Evolutionary conservation across 345 rosid genomes (phyloP).

Genomic region (Ceriops decandra): DNA sequence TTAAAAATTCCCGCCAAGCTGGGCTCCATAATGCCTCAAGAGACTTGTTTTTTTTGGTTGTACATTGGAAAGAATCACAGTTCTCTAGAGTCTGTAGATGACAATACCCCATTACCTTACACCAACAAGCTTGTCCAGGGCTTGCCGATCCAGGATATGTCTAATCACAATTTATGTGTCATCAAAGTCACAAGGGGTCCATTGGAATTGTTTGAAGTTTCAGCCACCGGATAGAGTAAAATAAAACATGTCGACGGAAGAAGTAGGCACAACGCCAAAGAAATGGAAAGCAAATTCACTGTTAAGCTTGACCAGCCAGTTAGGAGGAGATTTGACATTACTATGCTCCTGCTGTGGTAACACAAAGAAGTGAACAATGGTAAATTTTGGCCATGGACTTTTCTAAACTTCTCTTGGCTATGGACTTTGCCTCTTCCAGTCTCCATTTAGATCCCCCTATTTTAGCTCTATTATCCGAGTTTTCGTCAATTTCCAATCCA

Average conservation of each 20-base stretch:
- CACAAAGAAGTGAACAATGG: not conserved
- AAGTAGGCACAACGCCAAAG: too few relatives aligned
- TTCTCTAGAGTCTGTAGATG: too few relatives aligned
- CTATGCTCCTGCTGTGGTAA: not conserved
- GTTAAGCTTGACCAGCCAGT: not conserved
- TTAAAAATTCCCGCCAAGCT: not conserved
- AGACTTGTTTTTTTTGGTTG: too few relatives aligned
- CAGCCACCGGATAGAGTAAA: not conserved
- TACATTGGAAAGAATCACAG: too few relatives aligned
- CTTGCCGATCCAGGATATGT: not conserved
- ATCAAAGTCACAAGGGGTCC: not conserved
- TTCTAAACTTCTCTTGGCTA: too few relatives aligned
- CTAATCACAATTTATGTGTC: not conserved
- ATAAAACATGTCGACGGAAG: too few relatives aligned
- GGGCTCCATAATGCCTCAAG: constrained; percentile 4
- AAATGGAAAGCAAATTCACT: not conserved
- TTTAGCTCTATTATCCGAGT: too few relatives aligned
- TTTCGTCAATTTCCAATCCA: too few relatives aligned
- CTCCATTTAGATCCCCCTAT: too few relatives aligned
- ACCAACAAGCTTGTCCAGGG: not conserved
- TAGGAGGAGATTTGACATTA: not conserved
- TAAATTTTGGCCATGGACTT: too few relatives aligned
- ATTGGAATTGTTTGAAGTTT: not conserved
- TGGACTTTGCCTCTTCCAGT: too few relatives aligned
- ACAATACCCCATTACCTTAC: too few relatives aligned